Conservation (phyloP, 306 rosid species). For the Benincasa hispida region DNA sequence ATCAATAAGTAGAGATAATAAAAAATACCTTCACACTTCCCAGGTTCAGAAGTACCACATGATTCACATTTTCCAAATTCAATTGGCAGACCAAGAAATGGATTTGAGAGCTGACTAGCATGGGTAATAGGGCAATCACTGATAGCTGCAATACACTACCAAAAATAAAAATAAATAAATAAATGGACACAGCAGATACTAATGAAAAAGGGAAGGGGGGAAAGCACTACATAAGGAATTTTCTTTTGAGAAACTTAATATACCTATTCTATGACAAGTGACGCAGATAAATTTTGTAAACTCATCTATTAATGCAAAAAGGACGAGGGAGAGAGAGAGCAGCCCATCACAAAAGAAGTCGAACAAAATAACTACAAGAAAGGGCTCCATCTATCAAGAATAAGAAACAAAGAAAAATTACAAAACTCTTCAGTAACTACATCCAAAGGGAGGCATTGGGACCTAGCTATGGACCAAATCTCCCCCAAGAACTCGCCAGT, state of each 20-base stretch:
- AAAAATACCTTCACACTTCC: constrained; percentile 69
- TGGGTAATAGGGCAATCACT: background rate
- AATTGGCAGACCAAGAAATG: constrained; percentile 53
- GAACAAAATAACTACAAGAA: background rate
- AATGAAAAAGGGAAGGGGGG: background rate
- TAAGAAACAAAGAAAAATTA: background rate
- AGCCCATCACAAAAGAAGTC: background rate
- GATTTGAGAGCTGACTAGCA: background rate
- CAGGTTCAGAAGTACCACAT: constrained; percentile 85
- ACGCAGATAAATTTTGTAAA: background rate
- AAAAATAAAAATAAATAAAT: constrained; percentile 11
- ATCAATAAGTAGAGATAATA: no score
- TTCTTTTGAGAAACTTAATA: background rate
- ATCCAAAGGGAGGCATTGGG: no score
- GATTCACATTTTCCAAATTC: constrained; percentile 30
- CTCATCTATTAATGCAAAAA: background rate
- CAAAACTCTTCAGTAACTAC: no score
- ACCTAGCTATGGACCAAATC: no score
- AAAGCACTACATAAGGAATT: background rate
- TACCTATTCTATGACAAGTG: background rate
- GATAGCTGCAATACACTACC: constrained; percentile 28
- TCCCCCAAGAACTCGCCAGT: no score
- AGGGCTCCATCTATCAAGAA: background rate
- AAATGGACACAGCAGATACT: background rate
- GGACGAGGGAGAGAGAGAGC: background rate